Percentiles rank a stretch among this genome's conserved stretches.
Evolutionary conservation across 805 yeast genomes (phyloP).

Genomic region (Wickerhamiella sergipiensis): DNA sequence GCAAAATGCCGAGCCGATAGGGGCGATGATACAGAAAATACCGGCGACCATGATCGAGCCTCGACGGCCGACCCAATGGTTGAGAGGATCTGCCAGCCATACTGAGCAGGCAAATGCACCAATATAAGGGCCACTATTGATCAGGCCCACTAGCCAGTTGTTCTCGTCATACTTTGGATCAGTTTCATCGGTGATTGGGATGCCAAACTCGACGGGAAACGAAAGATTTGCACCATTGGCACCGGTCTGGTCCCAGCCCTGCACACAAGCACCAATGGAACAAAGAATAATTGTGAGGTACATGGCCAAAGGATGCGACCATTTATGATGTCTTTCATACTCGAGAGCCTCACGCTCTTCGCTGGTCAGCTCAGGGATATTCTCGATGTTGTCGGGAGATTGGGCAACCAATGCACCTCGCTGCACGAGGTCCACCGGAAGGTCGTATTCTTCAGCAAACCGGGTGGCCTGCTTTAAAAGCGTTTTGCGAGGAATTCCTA

Average conservation of each 20-base stretch:
- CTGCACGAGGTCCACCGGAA: constrained; percentile 11
- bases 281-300: constrained; percentile 41
- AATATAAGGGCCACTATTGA: constrained; percentile 52
- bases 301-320: constrained; percentile 30
- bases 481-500: constrained; percentile 13
- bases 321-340: constrained; percentile 34
- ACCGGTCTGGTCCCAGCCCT: constrained; percentile 63
- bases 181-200: constrained; percentile 13
- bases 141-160: constrained; percentile 37
- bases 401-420: constrained; percentile 46
- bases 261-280: constrained; percentile 54
- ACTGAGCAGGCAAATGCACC: constrained; percentile 32
- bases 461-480: constrained; percentile 16
- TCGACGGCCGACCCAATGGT: constrained; percentile 41
- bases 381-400: constrained; percentile 20
- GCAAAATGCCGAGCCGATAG: constrained; percentile 45
- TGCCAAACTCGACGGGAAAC: constrained; percentile 34
- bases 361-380: constrained; percentile 18
- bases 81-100: constrained; percentile 37
- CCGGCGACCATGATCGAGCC: constrained; percentile 26
- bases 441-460: constrained; percentile 14
- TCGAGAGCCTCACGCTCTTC: constrained; percentile 23
- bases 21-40: constrained; percentile 45
- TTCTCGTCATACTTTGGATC: constrained; percentile 14
- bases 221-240: constrained; percentile 51